Evolutionary conservation across 2,329 filamentous ascomycete species (phyloP).

Genomic region (Arthrinium puccinioides): DNA sequence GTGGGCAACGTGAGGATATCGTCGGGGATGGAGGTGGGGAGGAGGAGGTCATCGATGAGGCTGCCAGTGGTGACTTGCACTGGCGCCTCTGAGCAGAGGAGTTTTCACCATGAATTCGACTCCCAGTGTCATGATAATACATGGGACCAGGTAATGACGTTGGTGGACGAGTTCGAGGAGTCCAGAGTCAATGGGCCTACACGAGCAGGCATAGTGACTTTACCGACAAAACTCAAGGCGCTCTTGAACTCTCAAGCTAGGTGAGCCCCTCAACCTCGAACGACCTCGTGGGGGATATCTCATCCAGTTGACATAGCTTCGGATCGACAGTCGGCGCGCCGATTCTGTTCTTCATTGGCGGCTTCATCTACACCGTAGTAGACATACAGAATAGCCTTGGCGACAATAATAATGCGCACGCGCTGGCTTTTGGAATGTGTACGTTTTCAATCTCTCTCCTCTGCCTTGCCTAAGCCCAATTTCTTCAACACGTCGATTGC

Average conservation of each 20-base stretch:
- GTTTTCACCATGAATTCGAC: too few species aligned
- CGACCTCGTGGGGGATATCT: not conserved
- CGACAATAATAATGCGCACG: slow-evolving; percentile 23
- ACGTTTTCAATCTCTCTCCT: slow-evolving; percentile 6
- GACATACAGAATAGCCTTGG: slow-evolving; percentile 18
- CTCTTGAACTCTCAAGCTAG: slow-evolving; percentile 21
- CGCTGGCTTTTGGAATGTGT: slow-evolving; percentile 26
- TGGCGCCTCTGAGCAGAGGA: too few species aligned
- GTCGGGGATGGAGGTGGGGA: slow-evolving; percentile 10
- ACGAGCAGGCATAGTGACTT: slow-evolving; percentile 11
- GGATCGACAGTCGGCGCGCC: slow-evolving; percentile 21
- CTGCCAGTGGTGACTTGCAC: slow-evolving; percentile 7
- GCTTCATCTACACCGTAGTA: slow-evolving; percentile 21
- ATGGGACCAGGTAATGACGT: slow-evolving; percentile 20
- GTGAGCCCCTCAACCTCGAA: slow-evolving; percentile 7
- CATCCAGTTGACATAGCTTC: slow-evolving; percentile 13
- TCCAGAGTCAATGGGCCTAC: not conserved
- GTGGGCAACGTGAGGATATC: slow-evolving; percentile 23
- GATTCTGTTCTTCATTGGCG: slow-evolving; percentile 21
- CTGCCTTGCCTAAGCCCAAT: not conserved
- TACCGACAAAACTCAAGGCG: slow-evolving; percentile 19
- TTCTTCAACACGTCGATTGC: not conserved
- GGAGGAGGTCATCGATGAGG: slow-evolving; percentile 1
- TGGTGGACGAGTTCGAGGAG: slow-evolving; percentile 20
- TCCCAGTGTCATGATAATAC: slow-evolving; percentile 10